Conservation (phyloP, 108 stramenopile genomes). For the Mayamaea pseudoterrestris region DNA sequence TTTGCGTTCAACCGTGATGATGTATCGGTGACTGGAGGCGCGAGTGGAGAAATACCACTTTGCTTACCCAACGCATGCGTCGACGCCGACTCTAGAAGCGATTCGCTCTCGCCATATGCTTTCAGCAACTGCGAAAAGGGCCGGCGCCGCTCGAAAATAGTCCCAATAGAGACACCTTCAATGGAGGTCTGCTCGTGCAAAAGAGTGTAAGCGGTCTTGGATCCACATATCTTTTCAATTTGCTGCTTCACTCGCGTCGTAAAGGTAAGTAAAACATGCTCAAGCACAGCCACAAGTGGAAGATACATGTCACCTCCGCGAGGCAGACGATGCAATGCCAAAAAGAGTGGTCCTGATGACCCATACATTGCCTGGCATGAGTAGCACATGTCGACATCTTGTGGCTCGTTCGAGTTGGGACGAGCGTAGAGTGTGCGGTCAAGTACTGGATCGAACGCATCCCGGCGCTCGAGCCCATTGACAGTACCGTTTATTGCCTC, state of each 20-base stretch:
- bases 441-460: constrained; percentile 76
- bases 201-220: constrained; percentile 50
- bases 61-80: constrained; percentile 20
- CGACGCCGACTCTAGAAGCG: constrained; percentile 26
- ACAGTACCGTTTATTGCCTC: constrained; percentile 76
- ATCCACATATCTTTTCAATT: constrained; percentile 40
- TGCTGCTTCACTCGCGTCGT: constrained; percentile 74
- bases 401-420: constrained; percentile 50
- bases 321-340: constrained; percentile 74
- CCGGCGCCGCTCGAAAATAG: constrained; percentile 56
- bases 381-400: constrained; percentile 76
- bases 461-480: constrained; percentile 58
- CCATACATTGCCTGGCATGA: constrained; percentile 68
- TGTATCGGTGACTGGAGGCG: constrained; percentile 52
- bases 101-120: constrained; percentile 65
- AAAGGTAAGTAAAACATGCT: constrained; percentile 81
- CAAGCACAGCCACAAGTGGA: constrained; percentile 67
- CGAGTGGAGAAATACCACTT: constrained; percentile 23
- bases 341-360: constrained; percentile 65
- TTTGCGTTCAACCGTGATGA: not conserved
- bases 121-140: constrained; percentile 49
- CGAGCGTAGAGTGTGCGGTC: constrained; percentile 51
- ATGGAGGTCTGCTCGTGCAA: constrained; percentile 33
- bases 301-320: constrained; percentile 78
- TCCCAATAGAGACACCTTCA: constrained; percentile 14